A percentile compares a stretch with the other conserved stretches of the same genome.
These are phyloP conservation scores for Populus hybrid DNA, from an alignment of 441 rosid genomes.

Conservation along the genomic window DNA sequence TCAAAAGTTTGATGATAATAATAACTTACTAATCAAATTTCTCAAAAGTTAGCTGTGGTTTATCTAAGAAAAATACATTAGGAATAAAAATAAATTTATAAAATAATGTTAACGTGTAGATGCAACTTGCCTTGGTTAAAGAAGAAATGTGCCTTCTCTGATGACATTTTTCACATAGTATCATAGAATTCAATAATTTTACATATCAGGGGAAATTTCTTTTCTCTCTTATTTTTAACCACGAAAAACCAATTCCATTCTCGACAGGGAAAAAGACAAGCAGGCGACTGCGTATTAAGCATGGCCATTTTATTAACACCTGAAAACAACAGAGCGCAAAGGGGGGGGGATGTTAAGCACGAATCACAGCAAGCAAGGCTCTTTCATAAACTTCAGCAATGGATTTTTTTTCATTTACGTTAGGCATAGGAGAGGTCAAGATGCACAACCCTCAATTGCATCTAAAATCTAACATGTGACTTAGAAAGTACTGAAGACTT, in stretches of 20 bases:
- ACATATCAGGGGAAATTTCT: neutral
- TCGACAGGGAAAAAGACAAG: neutral
- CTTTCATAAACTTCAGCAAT: conserved; percentile 10
- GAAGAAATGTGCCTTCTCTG: neutral
- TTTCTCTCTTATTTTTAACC: neutral
- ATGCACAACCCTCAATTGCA: conserved; percentile 19
- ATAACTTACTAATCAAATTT: too few relatives aligned
- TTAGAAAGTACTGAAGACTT: neutral
- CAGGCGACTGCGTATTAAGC: neutral
- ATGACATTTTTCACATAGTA: neutral
- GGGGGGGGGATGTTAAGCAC: too few relatives aligned
- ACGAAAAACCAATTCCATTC: neutral
- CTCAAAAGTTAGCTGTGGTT: neutral
- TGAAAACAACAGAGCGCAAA: too few relatives aligned
- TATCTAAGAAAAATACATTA: too few relatives aligned
- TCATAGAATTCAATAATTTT: neutral
- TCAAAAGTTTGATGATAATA: too few relatives aligned
- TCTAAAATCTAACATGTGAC: neutral
- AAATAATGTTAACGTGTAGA: neutral
- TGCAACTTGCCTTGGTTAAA: neutral
- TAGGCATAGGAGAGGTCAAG: conserved; percentile 11
- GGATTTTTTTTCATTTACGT: conserved; percentile 23
- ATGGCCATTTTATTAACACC: neutral
- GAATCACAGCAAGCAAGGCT: neutral
- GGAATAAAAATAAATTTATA: neutral